Evolutionary conservation across 2,329 filamentous ascomycete species (phyloP).

Genomic region (Arthrobotrys sphaeroides): DNA sequence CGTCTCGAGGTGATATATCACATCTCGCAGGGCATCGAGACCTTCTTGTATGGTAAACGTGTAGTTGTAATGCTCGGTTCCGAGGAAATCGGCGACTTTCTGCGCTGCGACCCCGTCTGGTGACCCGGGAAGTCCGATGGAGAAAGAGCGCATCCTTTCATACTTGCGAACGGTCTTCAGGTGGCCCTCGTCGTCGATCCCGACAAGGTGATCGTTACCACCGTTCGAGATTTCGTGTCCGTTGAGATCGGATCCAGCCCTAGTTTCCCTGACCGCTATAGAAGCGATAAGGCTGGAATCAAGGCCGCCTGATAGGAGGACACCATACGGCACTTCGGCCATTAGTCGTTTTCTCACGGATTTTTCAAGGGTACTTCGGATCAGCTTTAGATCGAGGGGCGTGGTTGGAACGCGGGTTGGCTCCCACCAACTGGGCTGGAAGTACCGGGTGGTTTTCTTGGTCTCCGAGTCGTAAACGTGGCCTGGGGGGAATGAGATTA

Average conservation of each 20-base stretch:
- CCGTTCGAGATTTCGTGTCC: slow-evolving; percentile 64
- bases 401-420: slow-evolving; percentile 77
- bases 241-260: slow-evolving; percentile 72
- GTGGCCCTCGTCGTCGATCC: slow-evolving; percentile 91
- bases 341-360: slow-evolving; percentile 96
- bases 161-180: slow-evolving; percentile 89
- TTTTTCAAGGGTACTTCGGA: slow-evolving; percentile 85
- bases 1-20: slow-evolving; percentile 97
- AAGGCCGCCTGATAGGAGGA: slow-evolving; percentile 90
- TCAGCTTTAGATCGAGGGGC: slow-evolving; percentile 82
- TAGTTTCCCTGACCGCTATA: slow-evolving; percentile 92
- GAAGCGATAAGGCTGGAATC: slow-evolving; percentile 95
- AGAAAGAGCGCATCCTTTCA: slow-evolving; percentile 97
- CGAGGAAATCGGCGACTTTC: slow-evolving; percentile 94
- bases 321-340: slow-evolving; percentile 98
- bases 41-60: slow-evolving; percentile 98
- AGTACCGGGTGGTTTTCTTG: slow-evolving; percentile 84
- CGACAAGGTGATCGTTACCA: slow-evolving; percentile 75
- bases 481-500: slow-evolving; percentile 91
- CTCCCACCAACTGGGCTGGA: slow-evolving; percentile 92
- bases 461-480: slow-evolving; percentile 97
- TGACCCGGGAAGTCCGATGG: slow-evolving; percentile 90
- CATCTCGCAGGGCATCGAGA: slow-evolving; percentile 93
- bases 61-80: slow-evolving; percentile 97
- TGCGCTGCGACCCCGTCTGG: slow-evolving; percentile 91